Evolutionary conservation across 2,329 filamentous ascomycete genomes (phyloP).

Genomic region (Rhinocladiella mackenziei): DNA sequence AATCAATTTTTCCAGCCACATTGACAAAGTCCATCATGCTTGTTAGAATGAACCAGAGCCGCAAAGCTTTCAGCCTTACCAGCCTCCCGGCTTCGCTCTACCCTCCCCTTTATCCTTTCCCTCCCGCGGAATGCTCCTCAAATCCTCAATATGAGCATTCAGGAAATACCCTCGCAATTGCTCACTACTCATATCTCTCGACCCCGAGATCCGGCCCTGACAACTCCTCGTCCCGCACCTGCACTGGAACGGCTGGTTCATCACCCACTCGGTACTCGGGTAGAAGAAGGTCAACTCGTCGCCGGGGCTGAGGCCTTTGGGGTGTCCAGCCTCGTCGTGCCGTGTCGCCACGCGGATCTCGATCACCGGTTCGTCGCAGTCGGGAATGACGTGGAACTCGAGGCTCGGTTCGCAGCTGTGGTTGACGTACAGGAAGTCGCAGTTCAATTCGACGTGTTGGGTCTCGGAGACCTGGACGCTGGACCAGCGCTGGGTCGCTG

Average conservation of each 20-base stretch:
- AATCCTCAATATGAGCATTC: slow-evolving; percentile 40
- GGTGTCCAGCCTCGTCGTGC: slow-evolving; percentile 13
- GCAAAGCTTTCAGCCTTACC: background rate
- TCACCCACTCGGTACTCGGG: slow-evolving; percentile 49
- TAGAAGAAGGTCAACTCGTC: slow-evolving; percentile 49
- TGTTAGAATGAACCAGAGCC: no score
- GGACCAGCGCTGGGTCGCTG: slow-evolving; percentile 21
- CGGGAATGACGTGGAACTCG: slow-evolving; percentile 49
- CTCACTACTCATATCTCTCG: slow-evolving; percentile 35
- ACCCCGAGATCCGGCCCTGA: slow-evolving; percentile 40
- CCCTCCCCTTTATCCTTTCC: background rate
- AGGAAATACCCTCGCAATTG: slow-evolving; percentile 40
- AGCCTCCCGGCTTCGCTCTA: background rate
- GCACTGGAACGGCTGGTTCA: slow-evolving; percentile 46
- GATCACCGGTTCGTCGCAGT: slow-evolving; percentile 38
- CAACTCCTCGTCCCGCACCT: slow-evolving; percentile 41
- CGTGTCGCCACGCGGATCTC: slow-evolving; percentile 31
- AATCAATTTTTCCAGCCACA: no score
- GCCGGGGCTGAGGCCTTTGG: slow-evolving; percentile 36
- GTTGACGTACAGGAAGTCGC: slow-evolving; percentile 55
- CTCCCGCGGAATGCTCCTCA: slow-evolving; percentile 17
- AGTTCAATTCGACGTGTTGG: slow-evolving; percentile 55
- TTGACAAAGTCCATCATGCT: no score
- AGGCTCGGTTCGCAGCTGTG: slow-evolving; percentile 53
- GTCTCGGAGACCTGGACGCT: slow-evolving; percentile 47